These are phyloP conservation scores for Phlyctochytrium planicorne DNA, from an alignment of 192 early-diverging fungal species.

Conservation along the genomic window DNA sequence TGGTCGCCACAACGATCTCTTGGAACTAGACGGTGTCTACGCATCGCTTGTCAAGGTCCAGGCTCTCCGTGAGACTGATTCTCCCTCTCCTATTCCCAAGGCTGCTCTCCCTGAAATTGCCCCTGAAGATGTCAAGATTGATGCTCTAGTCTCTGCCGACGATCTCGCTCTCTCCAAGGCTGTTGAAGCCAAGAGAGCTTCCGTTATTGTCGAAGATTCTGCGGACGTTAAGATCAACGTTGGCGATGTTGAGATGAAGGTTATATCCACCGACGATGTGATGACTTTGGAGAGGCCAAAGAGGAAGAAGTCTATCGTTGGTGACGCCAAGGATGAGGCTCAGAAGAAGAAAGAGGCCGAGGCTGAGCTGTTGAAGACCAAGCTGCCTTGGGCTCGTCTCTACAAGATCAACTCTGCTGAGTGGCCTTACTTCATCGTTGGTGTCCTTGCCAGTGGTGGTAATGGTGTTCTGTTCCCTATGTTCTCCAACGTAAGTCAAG, in stretches of 20 bases:
- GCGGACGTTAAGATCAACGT: too few species aligned
- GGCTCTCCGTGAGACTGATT: slow-evolving; percentile 46
- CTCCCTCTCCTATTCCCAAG: too few species aligned
- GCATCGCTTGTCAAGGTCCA: slow-evolving; percentile 67
- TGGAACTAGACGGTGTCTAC: slow-evolving; percentile 59
- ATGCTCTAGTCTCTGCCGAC: slow-evolving; percentile 21
- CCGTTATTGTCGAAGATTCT: too few species aligned
- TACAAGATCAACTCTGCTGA: slow-evolving; percentile 46
- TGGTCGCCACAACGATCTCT: slow-evolving; percentile 81
- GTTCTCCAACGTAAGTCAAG: slow-evolving; percentile 42
- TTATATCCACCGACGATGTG: too few species aligned
- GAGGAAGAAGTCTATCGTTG: too few species aligned
- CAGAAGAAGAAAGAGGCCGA: slow-evolving; percentile 26
- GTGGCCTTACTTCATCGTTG: slow-evolving; percentile 49
- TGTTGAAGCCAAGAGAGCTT: too few species aligned
- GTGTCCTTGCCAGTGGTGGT: slow-evolving; percentile 51
- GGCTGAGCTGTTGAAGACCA: slow-evolving; percentile 16
- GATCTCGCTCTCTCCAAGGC: slow-evolving; percentile 20
- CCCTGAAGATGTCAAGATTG: too few species aligned
- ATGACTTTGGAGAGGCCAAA: too few species aligned
- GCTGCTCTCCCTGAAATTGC: too few species aligned
- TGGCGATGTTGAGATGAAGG: too few species aligned
- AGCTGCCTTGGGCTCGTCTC: slow-evolving; percentile 23
- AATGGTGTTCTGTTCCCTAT: slow-evolving; percentile 53
- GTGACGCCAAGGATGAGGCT: slow-evolving; percentile 2